These are phyloP conservation scores for Skeletonema potamos DNA, from an alignment of 108 stramenopile genomes.

Conservation along the genomic window DNA sequence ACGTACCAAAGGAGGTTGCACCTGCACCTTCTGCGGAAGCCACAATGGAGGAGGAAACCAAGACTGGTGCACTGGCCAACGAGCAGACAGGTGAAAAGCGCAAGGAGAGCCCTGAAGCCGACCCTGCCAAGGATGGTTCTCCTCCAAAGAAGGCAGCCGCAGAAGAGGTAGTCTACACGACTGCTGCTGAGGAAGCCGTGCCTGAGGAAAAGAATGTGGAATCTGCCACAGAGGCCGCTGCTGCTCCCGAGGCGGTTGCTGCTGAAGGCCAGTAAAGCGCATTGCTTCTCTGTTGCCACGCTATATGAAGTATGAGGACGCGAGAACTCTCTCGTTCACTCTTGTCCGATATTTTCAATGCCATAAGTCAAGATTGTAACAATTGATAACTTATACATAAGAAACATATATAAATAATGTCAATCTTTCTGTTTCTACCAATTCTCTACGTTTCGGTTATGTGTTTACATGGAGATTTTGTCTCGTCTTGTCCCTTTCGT, in stretches of 20 bases:
- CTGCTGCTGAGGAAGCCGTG: neutral
- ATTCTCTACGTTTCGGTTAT: no score
- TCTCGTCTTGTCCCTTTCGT: no score
- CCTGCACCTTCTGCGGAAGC: neutral
- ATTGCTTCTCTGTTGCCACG: neutral
- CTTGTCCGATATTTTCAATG: neutral
- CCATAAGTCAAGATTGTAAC: neutral
- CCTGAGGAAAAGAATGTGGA: neutral
- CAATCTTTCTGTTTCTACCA: no score
- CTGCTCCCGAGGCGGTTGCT: neutral
- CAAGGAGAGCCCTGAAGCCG: neutral
- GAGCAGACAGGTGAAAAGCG: neutral
- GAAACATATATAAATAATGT: neutral
- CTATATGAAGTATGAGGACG: neutral
- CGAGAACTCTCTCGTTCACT: neutral
- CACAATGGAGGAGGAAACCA: neutral
- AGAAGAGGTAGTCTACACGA: neutral
- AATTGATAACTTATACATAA: neutral
- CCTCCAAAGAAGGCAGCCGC: slow-evolving; percentile 15
- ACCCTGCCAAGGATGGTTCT: slow-evolving; percentile 5
- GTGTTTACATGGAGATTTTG: no score
- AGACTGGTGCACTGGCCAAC: neutral
- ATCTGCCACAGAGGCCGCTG: neutral
- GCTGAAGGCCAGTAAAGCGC: slow-evolving; percentile 11
- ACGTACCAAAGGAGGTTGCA: neutral